Evolutionary conservation across 352 stramenopile species (phyloP), one percentile per base, ranked within the genome.

Genomic region (Pythium monospermum): DNA sequence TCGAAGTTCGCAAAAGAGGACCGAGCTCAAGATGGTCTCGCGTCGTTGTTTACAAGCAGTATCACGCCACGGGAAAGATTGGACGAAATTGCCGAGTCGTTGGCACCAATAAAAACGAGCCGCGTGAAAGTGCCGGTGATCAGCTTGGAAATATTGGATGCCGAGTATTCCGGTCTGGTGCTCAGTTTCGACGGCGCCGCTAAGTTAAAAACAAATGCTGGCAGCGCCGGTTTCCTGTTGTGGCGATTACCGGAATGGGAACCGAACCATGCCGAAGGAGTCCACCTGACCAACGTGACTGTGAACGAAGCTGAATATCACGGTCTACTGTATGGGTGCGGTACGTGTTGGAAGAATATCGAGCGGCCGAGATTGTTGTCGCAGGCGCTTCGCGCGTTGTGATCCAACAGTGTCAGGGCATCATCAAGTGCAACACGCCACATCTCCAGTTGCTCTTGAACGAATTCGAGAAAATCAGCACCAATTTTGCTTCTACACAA

Each of bases 281-380:
- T 64, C 1, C 7, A 10, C 6, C 18, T 48, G 3, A 0, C 2
- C 1, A 41, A 47, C 1, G 42, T 53, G 2, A 60, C 57, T 1
- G 57, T 65, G 5, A 60, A 60, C 26, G 37, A 57, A 36, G 57
- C 50, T 2, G 57, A 65, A 35, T 65, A 65, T 23, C 0, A 36
- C 27, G 47, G 56, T n/a, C n/a, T n/a, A n/a, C n/a, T n/a, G n/a
- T n/a, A n/a, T n/a, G n/a, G n/a, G n/a, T n/a, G n/a, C n/a, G n/a
- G n/a, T n/a, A n/a, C n/a, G n/a, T n/a, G n/a, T 16, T 37, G 32
- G 32, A 16, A 16, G 10, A 16, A 11, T 16, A 37, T 11, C 32
- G 11, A 16, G 32, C 32, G 32, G 16, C 32, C 1, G 5, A 44
- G 1, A 2, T 62, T 31, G 51, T 67, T 13, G 30, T 68, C 6